These are phyloP conservation scores for Hysterangium stoloniferum DNA, from an alignment of 768 basidiomycete species.

Conservation along the genomic window DNA sequence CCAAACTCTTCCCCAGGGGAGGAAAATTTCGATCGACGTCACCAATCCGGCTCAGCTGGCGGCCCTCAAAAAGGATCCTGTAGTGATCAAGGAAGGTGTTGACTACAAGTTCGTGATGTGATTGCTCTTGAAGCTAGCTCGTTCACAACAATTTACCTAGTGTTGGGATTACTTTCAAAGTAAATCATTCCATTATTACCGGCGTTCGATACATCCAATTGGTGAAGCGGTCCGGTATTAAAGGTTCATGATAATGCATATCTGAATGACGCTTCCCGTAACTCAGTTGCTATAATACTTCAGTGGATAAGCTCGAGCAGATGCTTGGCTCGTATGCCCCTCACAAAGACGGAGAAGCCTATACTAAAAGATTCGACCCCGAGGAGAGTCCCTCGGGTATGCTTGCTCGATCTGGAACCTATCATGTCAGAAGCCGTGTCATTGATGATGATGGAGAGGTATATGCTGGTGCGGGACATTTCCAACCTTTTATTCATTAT, in stretches of 20 bases:
- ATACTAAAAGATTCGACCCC: conserved; percentile 68
- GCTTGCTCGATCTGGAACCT: conserved; percentile 75
- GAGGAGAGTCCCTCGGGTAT: conserved; percentile 67
- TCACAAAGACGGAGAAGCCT: conserved; percentile 49
- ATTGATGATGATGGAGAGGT: conserved; percentile 80
- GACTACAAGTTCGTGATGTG: conserved; percentile 64
- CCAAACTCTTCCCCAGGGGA: conserved; percentile 52
- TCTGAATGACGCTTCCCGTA: background rate
- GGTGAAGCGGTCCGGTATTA: conserved; percentile 72
- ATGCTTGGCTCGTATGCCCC: conserved; percentile 96
- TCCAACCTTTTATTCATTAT: background rate
- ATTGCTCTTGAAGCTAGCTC: conserved; percentile 7
- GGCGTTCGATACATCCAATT: conserved; percentile 84
- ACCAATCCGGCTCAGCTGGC: conserved; percentile 38
- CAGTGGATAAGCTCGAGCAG: conserved; percentile 87
- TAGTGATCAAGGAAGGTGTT: conserved; percentile 74
- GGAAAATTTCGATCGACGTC: conserved; percentile 62
- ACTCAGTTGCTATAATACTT: background rate
- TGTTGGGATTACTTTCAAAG: conserved; percentile 75
- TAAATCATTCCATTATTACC: conserved; percentile 86
- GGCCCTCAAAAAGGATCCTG: conserved; percentile 68
- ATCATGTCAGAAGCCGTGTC: conserved; percentile 73
- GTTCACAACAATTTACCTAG: conserved; percentile 29
- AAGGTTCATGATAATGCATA: conserved; percentile 38
- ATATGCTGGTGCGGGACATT: conserved; percentile 55